Percentiles rank a stretch among this genome's conserved stretches.
These are phyloP conservation scores for Spiraea crenata DNA, from an alignment of 331 rosid genomes.

Conservation along the genomic window DNA sequence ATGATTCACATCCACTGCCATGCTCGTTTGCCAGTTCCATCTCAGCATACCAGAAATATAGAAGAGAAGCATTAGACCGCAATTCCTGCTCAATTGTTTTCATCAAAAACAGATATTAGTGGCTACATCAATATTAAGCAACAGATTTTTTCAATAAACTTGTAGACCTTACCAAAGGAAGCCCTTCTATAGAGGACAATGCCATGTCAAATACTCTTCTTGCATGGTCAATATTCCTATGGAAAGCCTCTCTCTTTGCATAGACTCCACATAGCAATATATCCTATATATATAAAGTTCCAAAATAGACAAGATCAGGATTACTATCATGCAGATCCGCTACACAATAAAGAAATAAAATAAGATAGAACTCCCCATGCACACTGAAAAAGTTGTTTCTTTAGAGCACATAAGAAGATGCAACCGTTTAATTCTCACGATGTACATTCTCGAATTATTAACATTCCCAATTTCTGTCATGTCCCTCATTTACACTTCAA, in stretches of 20 bases:
- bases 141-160: not conserved
- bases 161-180: slow-evolving; percentile 57
- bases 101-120: not conserved
- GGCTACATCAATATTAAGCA: not conserved
- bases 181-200: slow-evolving; percentile 68
- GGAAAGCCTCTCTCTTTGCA: slow-evolving; percentile 85
- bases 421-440: not conserved
- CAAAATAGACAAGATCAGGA: not conserved
- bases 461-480: not conserved
- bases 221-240: slow-evolving; percentile 78
- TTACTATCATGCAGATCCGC: not conserved
- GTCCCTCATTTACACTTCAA: not conserved
- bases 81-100: slow-evolving; percentile 52
- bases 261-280: slow-evolving; percentile 84
- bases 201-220: slow-evolving; percentile 97
- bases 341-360: not conserved
- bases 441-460: not conserved
- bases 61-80: slow-evolving; percentile 61
- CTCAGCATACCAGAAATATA: slow-evolving; percentile 95
- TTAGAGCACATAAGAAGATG: not conserved
- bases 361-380: not conserved
- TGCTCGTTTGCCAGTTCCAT: slow-evolving; percentile 57
- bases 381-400: not conserved
- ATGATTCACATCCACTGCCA: slow-evolving; percentile 36
- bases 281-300: slow-evolving; percentile 50